Percentiles rank a stretch among this genome's conserved stretches.
phyloP scores from a whole-genome alignment of 2,329 filamentous ascomycete genomes.

The Apiospora sp. region DNA sequence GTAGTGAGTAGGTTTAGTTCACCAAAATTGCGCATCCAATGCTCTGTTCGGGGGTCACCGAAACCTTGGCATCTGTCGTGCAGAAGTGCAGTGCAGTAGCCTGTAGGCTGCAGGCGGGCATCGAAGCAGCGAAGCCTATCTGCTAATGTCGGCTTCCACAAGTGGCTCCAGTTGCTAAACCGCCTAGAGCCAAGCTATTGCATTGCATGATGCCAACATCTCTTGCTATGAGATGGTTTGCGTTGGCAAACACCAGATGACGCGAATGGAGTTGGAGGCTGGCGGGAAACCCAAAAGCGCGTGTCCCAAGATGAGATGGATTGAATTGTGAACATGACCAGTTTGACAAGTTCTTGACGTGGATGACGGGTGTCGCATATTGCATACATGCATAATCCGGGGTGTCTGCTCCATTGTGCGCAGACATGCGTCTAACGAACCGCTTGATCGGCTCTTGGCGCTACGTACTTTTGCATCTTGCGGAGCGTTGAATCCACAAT shows the following conservation, averaged over 20 bases:
- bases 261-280: not conserved
- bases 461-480: conserved; percentile 1
- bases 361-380: not conserved
- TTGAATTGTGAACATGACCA: not conserved
- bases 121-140: not conserved
- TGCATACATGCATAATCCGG: conserved; percentile 16
- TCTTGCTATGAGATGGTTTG: not conserved
- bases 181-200: not conserved
- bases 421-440: not conserved
- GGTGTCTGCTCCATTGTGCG: not conserved
- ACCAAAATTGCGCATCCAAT: not conserved
- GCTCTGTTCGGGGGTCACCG: not conserved
- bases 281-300: conserved; percentile 17
- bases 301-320: not conserved
- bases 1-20: not conserved
- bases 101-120: not conserved
- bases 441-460: not conserved
- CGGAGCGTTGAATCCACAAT: conserved; percentile 11
- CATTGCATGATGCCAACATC: not conserved
- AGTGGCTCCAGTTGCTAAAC: conserved; percentile 9
- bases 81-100: not conserved
- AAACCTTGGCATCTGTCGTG: not conserved
- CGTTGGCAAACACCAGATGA: conserved; percentile 1
- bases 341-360: not conserved
- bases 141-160: conserved; percentile 13